A percentile compares a stretch with the other conserved stretches of the same genome.
phyloP scores from a whole-genome alignment of 2,329 filamentous ascomycete species.

The Hypoxylon sp. region DNA sequence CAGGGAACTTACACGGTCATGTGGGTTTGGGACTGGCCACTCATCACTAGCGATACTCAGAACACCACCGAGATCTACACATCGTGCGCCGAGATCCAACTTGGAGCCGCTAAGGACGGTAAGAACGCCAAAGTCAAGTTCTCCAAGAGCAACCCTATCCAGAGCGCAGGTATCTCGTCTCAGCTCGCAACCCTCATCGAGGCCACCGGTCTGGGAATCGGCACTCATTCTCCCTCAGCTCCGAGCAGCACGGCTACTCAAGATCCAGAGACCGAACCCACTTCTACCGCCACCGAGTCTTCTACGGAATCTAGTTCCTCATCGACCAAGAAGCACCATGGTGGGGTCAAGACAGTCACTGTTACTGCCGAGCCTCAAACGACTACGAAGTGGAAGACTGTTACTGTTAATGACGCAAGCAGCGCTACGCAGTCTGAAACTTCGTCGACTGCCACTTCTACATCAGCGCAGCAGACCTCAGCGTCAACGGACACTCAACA shows the following conservation, averaged over 20 bases:
- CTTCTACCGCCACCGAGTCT: slow-evolving; percentile 24
- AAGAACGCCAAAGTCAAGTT: slow-evolving; percentile 58
- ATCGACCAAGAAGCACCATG: slow-evolving; percentile 37
- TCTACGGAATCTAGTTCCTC: slow-evolving; percentile 21
- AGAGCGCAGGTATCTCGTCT: slow-evolving; percentile 57
- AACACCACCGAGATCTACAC: slow-evolving; percentile 70
- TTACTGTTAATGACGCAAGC: slow-evolving; percentile 48
- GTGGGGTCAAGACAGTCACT: slow-evolving; percentile 58
- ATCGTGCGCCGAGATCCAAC: slow-evolving; percentile 60
- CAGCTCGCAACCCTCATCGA: slow-evolving; percentile 59
- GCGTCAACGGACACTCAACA: background rate
- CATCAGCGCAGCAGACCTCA: slow-evolving; percentile 9
- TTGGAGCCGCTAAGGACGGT: slow-evolving; percentile 49
- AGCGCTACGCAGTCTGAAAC: slow-evolving; percentile 8
- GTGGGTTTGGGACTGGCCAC: slow-evolving; percentile 98
- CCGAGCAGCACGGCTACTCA: slow-evolving; percentile 41
- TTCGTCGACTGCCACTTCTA: slow-evolving; percentile 7
- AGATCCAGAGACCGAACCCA: slow-evolving; percentile 35
- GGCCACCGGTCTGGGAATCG: slow-evolving; percentile 53
- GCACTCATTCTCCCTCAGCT: slow-evolving; percentile 45
- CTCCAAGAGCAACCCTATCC: slow-evolving; percentile 49
- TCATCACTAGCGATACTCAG: slow-evolving; percentile 61
- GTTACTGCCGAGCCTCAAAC: slow-evolving; percentile 58
- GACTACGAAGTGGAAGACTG: slow-evolving; percentile 56
- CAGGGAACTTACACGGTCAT: slow-evolving; percentile 83